A percentile compares a stretch with the other conserved stretches of the same genome.
These are phyloP conservation scores for Hysterangium stoloniferum DNA, from an alignment of 768 basidiomycete species.

Conservation along the genomic window DNA sequence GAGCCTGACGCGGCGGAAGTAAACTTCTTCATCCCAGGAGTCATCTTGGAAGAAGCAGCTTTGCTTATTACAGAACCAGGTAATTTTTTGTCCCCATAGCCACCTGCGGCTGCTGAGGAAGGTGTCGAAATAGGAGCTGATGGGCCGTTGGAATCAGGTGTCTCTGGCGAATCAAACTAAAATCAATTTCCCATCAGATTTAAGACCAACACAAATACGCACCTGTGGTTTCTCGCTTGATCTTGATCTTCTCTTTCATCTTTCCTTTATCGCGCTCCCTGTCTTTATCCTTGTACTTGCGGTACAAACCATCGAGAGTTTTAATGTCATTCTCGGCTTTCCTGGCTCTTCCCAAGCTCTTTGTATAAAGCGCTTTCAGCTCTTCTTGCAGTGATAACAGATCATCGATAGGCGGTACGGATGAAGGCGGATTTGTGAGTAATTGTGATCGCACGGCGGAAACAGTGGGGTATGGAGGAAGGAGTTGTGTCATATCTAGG, in stretches of 20 bases:
- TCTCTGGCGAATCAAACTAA: background rate
- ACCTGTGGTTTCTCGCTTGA: conserved; percentile 11
- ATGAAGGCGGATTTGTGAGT: conserved; percentile 54
- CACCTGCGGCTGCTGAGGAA: conserved; percentile 46
- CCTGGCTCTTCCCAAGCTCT: conserved; percentile 53
- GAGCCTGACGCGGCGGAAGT: conserved; percentile 31
- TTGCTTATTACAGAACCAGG: conserved; percentile 1
- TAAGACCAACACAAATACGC: conserved; percentile 18
- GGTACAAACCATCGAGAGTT: conserved; percentile 56
- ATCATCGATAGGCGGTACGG: conserved; percentile 65
- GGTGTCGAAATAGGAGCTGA: conserved; percentile 36
- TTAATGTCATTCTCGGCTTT: conserved; percentile 72
- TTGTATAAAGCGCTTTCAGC: conserved; percentile 45
- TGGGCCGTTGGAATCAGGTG: conserved; percentile 26
- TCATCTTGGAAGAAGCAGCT: background rate
- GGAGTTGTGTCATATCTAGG: conserved; percentile 5
- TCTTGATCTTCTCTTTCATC: conserved; percentile 15
- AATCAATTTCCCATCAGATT: background rate
- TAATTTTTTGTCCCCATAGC: conserved; percentile 9
- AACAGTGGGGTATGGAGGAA: conserved; percentile 35
- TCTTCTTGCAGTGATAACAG: conserved; percentile 59
- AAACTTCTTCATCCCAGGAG: conserved; percentile 33
- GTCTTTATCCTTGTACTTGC: conserved; percentile 39
- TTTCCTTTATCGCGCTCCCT: conserved; percentile 57
- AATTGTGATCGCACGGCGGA: conserved; percentile 49